Percentiles rank a stretch among this genome's conserved stretches.
Conservation (phyloP, 2,329 filamentous ascomycete species). For the Cladobotryum protrusum region DNA sequence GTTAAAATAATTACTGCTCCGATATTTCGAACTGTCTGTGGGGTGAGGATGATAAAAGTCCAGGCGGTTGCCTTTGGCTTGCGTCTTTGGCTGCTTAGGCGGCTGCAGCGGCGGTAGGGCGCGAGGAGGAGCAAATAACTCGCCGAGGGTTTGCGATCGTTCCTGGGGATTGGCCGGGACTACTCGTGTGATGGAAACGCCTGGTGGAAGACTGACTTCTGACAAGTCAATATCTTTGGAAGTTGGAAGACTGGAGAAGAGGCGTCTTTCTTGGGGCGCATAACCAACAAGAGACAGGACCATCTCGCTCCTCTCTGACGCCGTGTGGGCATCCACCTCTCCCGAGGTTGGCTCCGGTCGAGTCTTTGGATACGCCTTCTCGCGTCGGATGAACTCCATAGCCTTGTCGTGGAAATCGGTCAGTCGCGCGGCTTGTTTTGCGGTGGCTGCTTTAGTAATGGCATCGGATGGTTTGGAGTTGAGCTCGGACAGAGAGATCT, state of each 20-base stretch:
- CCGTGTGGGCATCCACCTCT: conserved; percentile 33
- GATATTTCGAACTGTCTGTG: conserved; percentile 49
- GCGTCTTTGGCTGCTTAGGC: conserved; percentile 64
- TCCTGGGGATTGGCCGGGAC: conserved; percentile 33
- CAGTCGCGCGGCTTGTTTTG: conserved; percentile 38
- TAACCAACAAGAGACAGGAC: conserved; percentile 74
- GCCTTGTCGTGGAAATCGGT: conserved; percentile 56
- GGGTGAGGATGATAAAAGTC: conserved; percentile 50
- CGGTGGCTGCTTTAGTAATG: conserved; percentile 23
- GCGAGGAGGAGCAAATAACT: conserved; percentile 64
- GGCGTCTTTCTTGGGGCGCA: conserved; percentile 65
- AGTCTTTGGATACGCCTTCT: conserved; percentile 45
- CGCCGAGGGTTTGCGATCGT: conserved; percentile 60
- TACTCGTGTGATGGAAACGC: conserved; percentile 49
- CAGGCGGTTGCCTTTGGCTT: conserved; percentile 55
- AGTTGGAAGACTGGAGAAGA: conserved; percentile 74
- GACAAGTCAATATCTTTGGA: conserved; percentile 25
- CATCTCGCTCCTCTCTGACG: conserved; percentile 39
- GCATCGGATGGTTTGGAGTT: conserved; percentile 27
- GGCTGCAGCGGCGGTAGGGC: conserved; percentile 60
- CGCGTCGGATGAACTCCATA: conserved; percentile 55
- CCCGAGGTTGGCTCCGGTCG: conserved; percentile 33
- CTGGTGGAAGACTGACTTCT: conserved; percentile 59
- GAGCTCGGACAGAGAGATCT: conserved; percentile 44
- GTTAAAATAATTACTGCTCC: conserved; percentile 56